These are phyloP conservation scores for Blastocystis sp. DNA, from an alignment of 352 stramenopile genomes.

Conservation along the genomic window DNA sequence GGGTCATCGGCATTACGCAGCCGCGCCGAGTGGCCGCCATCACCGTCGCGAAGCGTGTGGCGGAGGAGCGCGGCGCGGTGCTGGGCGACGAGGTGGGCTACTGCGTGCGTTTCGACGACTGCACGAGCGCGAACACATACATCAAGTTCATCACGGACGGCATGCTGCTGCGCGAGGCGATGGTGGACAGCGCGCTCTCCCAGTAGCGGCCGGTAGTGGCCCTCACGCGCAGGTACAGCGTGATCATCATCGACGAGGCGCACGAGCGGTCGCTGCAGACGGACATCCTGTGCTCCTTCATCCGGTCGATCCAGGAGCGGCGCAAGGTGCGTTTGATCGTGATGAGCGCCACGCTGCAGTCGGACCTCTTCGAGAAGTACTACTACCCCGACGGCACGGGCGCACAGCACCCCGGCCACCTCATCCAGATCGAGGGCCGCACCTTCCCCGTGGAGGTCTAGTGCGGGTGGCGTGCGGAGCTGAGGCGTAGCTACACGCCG, in stretches of 20 bases:
- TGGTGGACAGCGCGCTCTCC: slow-evolving; percentile 76
- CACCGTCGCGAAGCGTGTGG: slow-evolving; percentile 81
- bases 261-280: slow-evolving; percentile 96
- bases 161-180: slow-evolving; percentile 84
- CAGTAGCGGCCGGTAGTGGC: slow-evolving; percentile 72
- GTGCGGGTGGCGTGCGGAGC: not conserved
- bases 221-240: slow-evolving; percentile 82
- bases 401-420: not conserved
- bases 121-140: slow-evolving; percentile 80
- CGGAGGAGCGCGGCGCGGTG: slow-evolving; percentile 76
- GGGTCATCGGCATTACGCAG: slow-evolving; percentile 83
- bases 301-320: slow-evolving; percentile 79
- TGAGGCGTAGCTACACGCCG: slow-evolving; percentile 74
- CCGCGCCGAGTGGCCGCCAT: slow-evolving; percentile 84
- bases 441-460: slow-evolving; percentile 70
- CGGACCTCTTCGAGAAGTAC: slow-evolving; percentile 81
- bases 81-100: slow-evolving; percentile 80
- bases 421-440: slow-evolving; percentile 70
- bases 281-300: slow-evolving; percentile 87
- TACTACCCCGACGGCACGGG: slow-evolving; percentile 74
- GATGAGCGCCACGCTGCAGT: slow-evolving; percentile 84
- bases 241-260: slow-evolving; percentile 93
- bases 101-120: slow-evolving; percentile 82
- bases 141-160: slow-evolving; percentile 96
- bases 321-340: slow-evolving; percentile 81